Evolutionary conservation across 371 early-diverging fungal genomes (phyloP).

Genomic region (Ordospora colligata): DNA sequence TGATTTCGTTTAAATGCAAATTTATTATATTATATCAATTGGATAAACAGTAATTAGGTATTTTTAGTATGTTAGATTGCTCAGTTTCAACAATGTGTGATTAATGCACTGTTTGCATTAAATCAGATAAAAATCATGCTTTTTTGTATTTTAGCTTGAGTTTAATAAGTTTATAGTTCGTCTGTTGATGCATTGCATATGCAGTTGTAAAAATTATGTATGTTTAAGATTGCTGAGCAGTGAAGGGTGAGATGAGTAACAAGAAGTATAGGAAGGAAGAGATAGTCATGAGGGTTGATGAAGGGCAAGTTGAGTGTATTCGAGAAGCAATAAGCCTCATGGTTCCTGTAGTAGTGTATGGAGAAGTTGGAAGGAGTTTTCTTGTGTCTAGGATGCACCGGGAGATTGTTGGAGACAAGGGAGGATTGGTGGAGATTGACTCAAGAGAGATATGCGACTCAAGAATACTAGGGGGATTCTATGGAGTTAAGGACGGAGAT

Average conservation of each 20-base stretch:
- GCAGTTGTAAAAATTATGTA: too few relatives aligned
- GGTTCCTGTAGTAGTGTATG: constrained; percentile 24
- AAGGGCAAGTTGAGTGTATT: background rate
- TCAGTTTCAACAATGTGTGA: too few relatives aligned
- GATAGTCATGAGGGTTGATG: background rate
- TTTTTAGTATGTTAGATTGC: too few relatives aligned
- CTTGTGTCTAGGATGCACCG: background rate
- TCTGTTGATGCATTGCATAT: too few relatives aligned
- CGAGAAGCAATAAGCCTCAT: background rate
- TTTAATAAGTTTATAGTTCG: too few relatives aligned
- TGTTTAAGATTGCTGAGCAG: too few relatives aligned
- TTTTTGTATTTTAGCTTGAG: too few relatives aligned
- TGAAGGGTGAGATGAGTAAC: background rate
- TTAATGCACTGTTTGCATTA: too few relatives aligned
- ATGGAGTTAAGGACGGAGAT: constrained; percentile 64
- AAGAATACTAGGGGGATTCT: constrained; percentile 38
- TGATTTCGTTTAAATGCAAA: too few relatives aligned
- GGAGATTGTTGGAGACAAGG: background rate
- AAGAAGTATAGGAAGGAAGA: constrained; percentile 4
- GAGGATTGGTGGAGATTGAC: constrained; percentile 31
- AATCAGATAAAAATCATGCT: too few relatives aligned
- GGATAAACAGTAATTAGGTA: too few relatives aligned
- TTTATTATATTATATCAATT: too few relatives aligned
- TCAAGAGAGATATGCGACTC: constrained; percentile 45
- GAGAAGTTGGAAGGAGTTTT: constrained; percentile 22